Percentiles rank a stretch among this genome's conserved stretches.
phyloP scores from a whole-genome alignment of 176 grass and related monocot species.

The Areca catechu region DNA sequence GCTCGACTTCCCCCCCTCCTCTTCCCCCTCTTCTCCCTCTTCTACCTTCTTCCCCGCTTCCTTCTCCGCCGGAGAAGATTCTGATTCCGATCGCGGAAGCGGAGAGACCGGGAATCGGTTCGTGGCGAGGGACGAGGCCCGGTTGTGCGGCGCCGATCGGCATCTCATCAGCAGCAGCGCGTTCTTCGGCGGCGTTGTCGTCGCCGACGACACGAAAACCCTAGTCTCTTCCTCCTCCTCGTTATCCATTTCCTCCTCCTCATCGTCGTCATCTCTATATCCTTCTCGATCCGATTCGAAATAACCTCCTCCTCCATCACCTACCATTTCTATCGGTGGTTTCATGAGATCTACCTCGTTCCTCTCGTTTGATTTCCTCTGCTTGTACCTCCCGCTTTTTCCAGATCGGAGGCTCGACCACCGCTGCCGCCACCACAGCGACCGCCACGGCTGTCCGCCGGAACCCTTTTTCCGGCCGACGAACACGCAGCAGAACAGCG shows the following conservation, averaged over 20 bases:
- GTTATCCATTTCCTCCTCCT: slow-evolving; percentile 1
- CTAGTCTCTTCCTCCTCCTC: slow-evolving; percentile 21
- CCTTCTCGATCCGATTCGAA: too few species aligned
- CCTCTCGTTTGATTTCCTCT: neutral
- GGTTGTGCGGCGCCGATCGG: slow-evolving; percentile 90
- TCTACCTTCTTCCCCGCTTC: neutral
- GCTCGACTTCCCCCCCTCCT: neutral
- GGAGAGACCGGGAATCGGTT: slow-evolving; percentile 25
- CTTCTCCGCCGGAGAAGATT: slow-evolving; percentile 24
- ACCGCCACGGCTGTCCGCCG: neutral
- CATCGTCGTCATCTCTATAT: neutral
- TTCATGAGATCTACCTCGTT: neutral
- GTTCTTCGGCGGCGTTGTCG: slow-evolving; percentile 80
- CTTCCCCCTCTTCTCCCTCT: slow-evolving; percentile 9
- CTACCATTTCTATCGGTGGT: too few species aligned
- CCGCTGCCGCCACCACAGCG: slow-evolving; percentile 1
- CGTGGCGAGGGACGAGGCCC: slow-evolving; percentile 39
- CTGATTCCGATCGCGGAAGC: neutral
- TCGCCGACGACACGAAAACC: slow-evolving; percentile 34
- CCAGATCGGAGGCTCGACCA: slow-evolving; percentile 1
- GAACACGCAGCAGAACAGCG: slow-evolving; percentile 47
- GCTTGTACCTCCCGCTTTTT: neutral
- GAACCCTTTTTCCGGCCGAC: slow-evolving; percentile 5
- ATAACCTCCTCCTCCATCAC: too few species aligned
- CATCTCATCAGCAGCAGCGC: slow-evolving; percentile 94